Conservation (phyloP, 352 stramenopile species). For the Blastocystis sp. region DNA sequence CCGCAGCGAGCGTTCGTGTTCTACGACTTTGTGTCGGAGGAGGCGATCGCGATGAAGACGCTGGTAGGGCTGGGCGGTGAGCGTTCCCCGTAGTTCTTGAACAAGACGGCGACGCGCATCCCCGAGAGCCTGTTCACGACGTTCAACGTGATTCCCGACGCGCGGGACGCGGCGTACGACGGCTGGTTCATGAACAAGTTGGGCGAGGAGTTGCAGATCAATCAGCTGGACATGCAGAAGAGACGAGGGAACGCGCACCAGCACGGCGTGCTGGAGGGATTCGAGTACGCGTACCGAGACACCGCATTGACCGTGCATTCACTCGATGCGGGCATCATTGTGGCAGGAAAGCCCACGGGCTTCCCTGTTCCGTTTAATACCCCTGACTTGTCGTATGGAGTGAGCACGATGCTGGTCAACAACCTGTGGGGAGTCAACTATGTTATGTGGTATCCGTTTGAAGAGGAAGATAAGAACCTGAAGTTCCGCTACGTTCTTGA, state of each 20-base stretch:
- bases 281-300: conserved; percentile 35
- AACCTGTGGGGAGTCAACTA: conserved; percentile 74
- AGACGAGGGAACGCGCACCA: conserved; percentile 60
- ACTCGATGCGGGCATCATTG: conserved; percentile 45
- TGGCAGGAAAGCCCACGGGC: conserved; percentile 57
- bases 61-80: not conserved
- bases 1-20: conserved; percentile 8
- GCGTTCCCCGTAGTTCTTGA: conserved; percentile 12
- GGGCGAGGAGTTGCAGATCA: conserved; percentile 47
- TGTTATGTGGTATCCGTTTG: conserved; percentile 73
- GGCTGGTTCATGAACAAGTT: conserved; percentile 68
- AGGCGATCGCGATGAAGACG: not conserved
- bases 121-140: conserved; percentile 53
- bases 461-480: conserved; percentile 48
- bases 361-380: conserved; percentile 69
- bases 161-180: not conserved
- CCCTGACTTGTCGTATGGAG: conserved; percentile 55
- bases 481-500: conserved; percentile 59
- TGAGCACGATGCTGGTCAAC: conserved; percentile 69
- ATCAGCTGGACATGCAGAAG: conserved; percentile 62
- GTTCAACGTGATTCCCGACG: conserved; percentile 64
- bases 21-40: not conserved
- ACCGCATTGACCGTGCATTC: not conserved
- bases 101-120: conserved; percentile 73
- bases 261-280: conserved; percentile 52